phyloP scores from a whole-genome alignment of 2,329 filamentous ascomycete genomes.

The Aspergillus fructus region DNA sequence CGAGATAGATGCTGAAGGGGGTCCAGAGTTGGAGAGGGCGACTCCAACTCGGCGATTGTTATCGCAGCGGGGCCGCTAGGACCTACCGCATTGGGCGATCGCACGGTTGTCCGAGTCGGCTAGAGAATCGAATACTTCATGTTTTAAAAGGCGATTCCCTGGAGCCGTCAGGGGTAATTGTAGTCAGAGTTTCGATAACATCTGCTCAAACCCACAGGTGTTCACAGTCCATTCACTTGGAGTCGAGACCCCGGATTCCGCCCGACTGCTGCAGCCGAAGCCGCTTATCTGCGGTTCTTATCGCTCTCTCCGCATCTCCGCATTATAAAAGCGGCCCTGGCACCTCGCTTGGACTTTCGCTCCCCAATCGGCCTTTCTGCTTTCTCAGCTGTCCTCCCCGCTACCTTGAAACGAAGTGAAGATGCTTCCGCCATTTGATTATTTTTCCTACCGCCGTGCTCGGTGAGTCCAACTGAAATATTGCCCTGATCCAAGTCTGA shows the following conservation, averaged over 20 bases:
- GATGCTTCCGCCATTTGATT: constrained; percentile 60
- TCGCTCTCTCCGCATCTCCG: constrained; percentile 25
- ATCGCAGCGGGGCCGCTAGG: constrained; percentile 12
- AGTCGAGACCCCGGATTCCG: not conserved
- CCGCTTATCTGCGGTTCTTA: constrained; percentile 26
- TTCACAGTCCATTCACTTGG: no score
- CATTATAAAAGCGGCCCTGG: constrained; percentile 19
- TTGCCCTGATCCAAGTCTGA: not conserved
- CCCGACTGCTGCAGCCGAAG: not conserved
- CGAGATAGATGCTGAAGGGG: not conserved
- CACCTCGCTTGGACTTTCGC: not conserved
- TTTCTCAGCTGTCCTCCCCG: not conserved
- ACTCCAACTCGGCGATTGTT: not conserved
- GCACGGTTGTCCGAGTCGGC: not conserved
- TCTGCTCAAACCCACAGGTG: not conserved
- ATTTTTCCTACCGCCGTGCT: constrained; percentile 68
- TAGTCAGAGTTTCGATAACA: not conserved
- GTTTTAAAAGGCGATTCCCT: not conserved
- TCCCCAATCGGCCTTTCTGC: not conserved
- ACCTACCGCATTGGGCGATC: constrained; percentile 19
- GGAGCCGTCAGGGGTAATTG: no score
- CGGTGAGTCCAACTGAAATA: constrained; percentile 54
- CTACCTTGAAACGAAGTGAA: not conserved
- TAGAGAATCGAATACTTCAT: not conserved
- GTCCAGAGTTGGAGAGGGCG: not conserved